Conservation (phyloP, 345 rosid genomes). For the Pistacia vera region DNA sequence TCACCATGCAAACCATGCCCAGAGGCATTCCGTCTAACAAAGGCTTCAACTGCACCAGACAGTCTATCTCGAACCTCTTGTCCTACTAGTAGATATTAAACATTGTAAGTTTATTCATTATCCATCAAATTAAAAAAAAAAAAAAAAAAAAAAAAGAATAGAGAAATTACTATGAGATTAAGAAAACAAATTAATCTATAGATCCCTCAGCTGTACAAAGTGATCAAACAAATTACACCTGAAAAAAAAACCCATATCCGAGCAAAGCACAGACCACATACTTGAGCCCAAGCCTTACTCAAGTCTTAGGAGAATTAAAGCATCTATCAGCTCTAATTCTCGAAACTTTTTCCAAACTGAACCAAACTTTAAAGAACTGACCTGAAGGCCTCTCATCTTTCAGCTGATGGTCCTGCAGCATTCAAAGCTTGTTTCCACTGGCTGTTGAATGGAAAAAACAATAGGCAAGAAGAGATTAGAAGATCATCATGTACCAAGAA, state of each 20-base stretch:
- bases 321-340: constrained; percentile 5
- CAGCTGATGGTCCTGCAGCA: constrained; percentile 61
- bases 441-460: constrained; percentile 34
- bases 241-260: neutral
- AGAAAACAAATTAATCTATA: neutral
- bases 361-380: constrained; percentile 23
- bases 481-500: neutral
- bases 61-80: constrained; percentile 82
- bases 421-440: constrained; percentile 54
- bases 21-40: constrained; percentile 62
- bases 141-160: neutral
- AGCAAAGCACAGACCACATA: constrained; percentile 1
- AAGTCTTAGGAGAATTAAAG: neutral
- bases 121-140: neutral
- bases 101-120: neutral
- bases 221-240: constrained; percentile 4
- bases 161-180: neutral
- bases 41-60: constrained; percentile 83
- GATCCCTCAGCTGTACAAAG: neutral
- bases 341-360: constrained; percentile 6
- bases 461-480: neutral
- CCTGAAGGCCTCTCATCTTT: constrained; percentile 84
- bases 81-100: constrained; percentile 47
- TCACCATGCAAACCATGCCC: constrained; percentile 61
- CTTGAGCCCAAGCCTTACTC: neutral